Evolutionary conservation across 306 rosid genomes (phyloP).

Genomic region (Malus fusca): DNA sequence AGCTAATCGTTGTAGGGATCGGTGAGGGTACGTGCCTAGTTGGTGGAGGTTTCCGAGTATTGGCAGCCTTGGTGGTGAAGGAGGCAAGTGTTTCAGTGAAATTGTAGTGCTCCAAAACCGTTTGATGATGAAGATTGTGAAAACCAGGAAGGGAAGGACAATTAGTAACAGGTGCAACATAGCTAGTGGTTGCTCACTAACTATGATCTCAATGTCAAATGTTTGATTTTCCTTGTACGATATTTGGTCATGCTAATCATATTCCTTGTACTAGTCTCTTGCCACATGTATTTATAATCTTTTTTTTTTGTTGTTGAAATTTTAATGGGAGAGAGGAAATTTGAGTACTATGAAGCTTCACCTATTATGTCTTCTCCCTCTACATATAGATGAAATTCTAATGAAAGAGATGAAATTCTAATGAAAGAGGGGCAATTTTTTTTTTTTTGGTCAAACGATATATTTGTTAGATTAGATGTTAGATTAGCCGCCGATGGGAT

Average conservation of each 20-base stretch:
- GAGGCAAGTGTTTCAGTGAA: constrained; percentile 1
- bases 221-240: not conserved
- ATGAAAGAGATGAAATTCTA: no score
- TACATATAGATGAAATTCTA: no score
- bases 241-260: not conserved
- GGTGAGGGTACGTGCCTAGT: constrained; percentile 18
- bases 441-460: no score
- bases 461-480: no score
- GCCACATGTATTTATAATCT: no score
- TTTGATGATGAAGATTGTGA: constrained; percentile 12
- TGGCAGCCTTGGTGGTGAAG: constrained; percentile 25
- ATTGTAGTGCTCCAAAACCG: not conserved
- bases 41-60: constrained; percentile 28
- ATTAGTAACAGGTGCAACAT: not conserved
- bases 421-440: no score
- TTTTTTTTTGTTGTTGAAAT: no score
- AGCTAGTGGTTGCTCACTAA: not conserved
- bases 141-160: not conserved
- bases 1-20: constrained; percentile 9
- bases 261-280: not conserved
- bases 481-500: no score
- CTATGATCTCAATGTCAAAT: not conserved
- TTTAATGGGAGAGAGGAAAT: no score
- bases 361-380: no score
- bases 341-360: no score